Percentiles rank a stretch among this genome's conserved stretches.
phyloP scores from a whole-genome alignment of 176 grass and related monocot species.

The Guadua angustifolia region DNA sequence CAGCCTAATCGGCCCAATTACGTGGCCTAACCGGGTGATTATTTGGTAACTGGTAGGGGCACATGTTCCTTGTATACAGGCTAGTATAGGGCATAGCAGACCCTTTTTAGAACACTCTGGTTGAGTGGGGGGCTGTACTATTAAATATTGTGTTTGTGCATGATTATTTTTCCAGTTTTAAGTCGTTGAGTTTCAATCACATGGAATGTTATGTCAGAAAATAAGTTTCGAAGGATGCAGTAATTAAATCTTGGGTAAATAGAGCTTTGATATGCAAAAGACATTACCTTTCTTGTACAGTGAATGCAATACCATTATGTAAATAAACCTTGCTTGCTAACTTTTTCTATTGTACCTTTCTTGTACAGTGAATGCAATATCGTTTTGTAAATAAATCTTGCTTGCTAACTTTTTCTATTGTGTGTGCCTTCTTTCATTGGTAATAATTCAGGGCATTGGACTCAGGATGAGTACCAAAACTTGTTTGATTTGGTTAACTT shows the following conservation, averaged over 20 bases:
- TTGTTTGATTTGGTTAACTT: slow-evolving; percentile 88
- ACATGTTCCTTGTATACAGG: too few species aligned
- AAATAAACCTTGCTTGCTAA: slow-evolving; percentile 12
- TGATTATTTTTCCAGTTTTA: neutral
- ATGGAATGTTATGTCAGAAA: neutral
- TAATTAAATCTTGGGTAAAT: neutral
- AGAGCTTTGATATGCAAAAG: slow-evolving; percentile 3
- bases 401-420: slow-evolving; percentile 33
- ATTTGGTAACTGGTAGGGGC: too few species aligned
- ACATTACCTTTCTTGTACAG: neutral
- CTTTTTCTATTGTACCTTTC: slow-evolving; percentile 14
- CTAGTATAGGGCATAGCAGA: too few species aligned
- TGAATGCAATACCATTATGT: neutral
- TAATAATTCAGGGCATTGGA: slow-evolving; percentile 61
- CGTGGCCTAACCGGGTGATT: too few species aligned
- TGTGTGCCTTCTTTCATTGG: slow-evolving; percentile 4
- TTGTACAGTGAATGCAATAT: neutral
- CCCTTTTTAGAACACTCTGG: too few species aligned
- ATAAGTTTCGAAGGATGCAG: slow-evolving; percentile 5
- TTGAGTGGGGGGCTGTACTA: neutral
- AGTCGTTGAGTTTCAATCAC: neutral
- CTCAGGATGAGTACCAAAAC: slow-evolving; percentile 72
- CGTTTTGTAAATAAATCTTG: neutral
- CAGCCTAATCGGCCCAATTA: too few species aligned
- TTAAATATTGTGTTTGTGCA: neutral